Evolutionary conservation across 139 green algal species (phyloP), one percentile per base, ranked within the genome.

Genomic region (Chlamydomonas incerta): DNA sequence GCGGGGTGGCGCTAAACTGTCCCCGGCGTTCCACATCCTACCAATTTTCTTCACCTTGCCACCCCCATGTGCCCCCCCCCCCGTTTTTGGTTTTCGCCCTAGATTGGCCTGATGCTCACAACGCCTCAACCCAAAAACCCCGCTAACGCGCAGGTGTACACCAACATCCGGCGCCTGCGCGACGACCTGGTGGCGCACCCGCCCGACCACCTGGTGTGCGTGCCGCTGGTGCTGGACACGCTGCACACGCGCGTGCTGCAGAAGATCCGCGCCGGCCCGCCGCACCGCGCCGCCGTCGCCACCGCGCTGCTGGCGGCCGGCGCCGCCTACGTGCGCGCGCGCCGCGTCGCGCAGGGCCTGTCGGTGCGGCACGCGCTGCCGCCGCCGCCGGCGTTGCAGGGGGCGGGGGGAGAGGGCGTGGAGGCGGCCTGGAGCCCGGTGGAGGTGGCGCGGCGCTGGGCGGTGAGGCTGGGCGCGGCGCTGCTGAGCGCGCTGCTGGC

Each of bases 171-270:
- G 28, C 91, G 90, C 11, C 96, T 99, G 86, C 93, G 91, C 65
- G 90, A 97, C 24, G 97, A 99, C 87, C 89, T 99, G 20, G 55
- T 66, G 0, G 67, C 72, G 3, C 88, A 94, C 73, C 85, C 90
- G 21, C 95, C 96, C 2, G 85, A 97, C 90, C 95, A 95, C 93
- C 96, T 99, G 82, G 92, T 99, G 35, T 97, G 94, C 65, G 97
- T 99, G 46, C 97, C 97, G 0, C 91, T 99, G 55, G 95, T 99
- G 23, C 94, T 99, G 60, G 96, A 99, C 73, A 96, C 94, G 5
- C 90, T 99, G 47, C 89, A 98, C 91, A 81, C 82, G 29, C 93
- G 80, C 28, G 85, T 79, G 41, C 55, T 26, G 62, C 85, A 82
- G 85, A 62, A 34, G 20, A 88, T 98, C 33, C 90, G 90, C 41